phyloP scores from a whole-genome alignment of 2,329 filamentous ascomycete genomes.

The Nemania diffusa region DNA sequence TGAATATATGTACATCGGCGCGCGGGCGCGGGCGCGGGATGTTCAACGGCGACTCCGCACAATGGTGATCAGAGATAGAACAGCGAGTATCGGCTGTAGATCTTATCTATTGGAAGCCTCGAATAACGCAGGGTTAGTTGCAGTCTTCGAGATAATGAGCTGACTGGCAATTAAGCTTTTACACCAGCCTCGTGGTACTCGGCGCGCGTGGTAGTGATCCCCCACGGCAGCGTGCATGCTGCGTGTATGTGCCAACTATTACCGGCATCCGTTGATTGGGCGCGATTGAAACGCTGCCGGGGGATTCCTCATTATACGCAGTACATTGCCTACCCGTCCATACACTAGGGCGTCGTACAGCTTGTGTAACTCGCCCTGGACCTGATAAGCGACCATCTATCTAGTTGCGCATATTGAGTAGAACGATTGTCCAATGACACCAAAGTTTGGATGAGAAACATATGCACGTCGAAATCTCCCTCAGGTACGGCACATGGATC shows the following conservation, averaged over 20 bases:
- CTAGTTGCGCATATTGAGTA: background rate
- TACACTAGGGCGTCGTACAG: background rate
- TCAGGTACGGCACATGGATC: background rate
- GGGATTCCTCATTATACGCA: slow-evolving; percentile 2
- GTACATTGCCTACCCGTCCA: background rate
- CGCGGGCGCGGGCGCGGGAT: no score
- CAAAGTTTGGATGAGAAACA: background rate
- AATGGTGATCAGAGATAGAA: background rate
- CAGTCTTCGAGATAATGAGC: background rate
- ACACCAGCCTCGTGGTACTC: slow-evolving; percentile 22
- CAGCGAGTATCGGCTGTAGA: background rate
- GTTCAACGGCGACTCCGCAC: background rate
- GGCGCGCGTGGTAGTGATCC: slow-evolving; percentile 24
- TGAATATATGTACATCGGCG: background rate
- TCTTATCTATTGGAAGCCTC: background rate
- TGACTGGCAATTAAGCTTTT: background rate
- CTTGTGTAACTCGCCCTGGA: slow-evolving; percentile 3
- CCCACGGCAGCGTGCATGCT: slow-evolving; percentile 29
- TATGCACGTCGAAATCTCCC: background rate
- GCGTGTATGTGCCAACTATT: slow-evolving; percentile 9
- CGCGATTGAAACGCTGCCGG: slow-evolving; percentile 14
- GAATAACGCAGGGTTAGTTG: no score
- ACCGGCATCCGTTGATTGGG: slow-evolving; percentile 24
- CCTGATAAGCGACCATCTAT: background rate
- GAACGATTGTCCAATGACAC: background rate